Evolutionary conservation across 2,329 filamentous ascomycete genomes (phyloP).

Genomic region (Monosporascus cannonballus): DNA sequence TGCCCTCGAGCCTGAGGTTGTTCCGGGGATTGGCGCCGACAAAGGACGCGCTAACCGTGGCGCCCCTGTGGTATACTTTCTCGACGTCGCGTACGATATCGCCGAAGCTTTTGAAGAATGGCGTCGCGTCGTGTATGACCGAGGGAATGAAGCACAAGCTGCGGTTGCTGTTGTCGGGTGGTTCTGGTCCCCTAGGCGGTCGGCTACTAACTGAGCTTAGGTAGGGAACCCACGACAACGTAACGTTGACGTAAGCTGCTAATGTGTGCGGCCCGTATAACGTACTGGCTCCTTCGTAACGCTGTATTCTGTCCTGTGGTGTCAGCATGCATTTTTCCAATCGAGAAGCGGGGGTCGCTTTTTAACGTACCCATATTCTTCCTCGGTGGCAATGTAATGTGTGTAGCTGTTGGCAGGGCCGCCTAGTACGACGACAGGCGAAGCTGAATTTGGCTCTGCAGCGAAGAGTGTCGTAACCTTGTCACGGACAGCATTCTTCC

Average conservation of each 20-base stretch:
- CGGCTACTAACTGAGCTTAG: conserved; percentile 42
- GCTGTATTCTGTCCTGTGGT: conserved; percentile 53
- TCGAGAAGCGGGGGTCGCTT: not conserved
- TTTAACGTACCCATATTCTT: conserved; percentile 59
- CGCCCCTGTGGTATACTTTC: conserved; percentile 49
- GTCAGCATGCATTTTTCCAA: conserved; percentile 29
- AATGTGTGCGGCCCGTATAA: conserved; percentile 79
- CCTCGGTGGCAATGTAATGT: conserved; percentile 72
- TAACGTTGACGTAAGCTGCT: conserved; percentile 81
- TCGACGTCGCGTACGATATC: conserved; percentile 50
- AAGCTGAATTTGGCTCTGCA: conserved; percentile 33
- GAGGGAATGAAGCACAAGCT: conserved; percentile 74
- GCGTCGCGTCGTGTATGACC: conserved; percentile 66
- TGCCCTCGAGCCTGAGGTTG: conserved; percentile 70
- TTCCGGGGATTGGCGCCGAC: conserved; percentile 86
- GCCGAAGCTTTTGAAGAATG: conserved; percentile 63
- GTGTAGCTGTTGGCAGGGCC: conserved; percentile 89
- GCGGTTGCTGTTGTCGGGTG: conserved; percentile 71
- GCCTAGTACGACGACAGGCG: conserved; percentile 73
- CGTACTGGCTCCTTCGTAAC: conserved; percentile 87
- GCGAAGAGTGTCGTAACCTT: conserved; percentile 41
- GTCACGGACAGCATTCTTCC: conserved; percentile 64
- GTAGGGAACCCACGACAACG: conserved; percentile 61
- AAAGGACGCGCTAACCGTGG: conserved; percentile 61
- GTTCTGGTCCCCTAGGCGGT: conserved; percentile 46